Conservation (phyloP, 176 grass and related monocot species). For the Hyparrhenia diplandra region DNA sequence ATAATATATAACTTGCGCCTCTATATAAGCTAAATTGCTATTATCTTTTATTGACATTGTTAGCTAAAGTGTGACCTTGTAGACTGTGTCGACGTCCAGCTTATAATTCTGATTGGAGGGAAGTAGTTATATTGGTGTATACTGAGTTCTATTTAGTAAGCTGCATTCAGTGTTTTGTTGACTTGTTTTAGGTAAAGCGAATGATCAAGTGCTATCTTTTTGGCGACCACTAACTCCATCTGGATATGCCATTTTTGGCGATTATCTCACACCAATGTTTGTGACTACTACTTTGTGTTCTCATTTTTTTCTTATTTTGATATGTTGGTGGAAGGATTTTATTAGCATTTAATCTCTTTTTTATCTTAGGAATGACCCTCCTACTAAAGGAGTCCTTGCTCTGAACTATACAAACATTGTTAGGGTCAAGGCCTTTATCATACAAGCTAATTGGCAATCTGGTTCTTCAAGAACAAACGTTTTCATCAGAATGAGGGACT, state of each 20-base stretch:
- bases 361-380: slow-evolving; percentile 74
- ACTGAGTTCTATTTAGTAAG: slow-evolving; percentile 5
- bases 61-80: background rate
- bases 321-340: slow-evolving; percentile 13
- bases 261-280: slow-evolving; percentile 86
- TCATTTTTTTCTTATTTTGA: slow-evolving; percentile 10
- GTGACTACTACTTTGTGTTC: slow-evolving; percentile 33
- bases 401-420: slow-evolving; percentile 85
- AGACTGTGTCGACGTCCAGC: background rate
- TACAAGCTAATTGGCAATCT: slow-evolving; percentile 85
- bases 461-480: slow-evolving; percentile 28
- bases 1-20: background rate
- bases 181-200: slow-evolving; percentile 53
- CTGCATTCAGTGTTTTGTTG: slow-evolving; percentile 5
- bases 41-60: background rate
- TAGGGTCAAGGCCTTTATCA: slow-evolving; percentile 89
- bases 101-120: background rate
- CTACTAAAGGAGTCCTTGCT: slow-evolving; percentile 88
- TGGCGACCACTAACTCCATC: slow-evolving; percentile 95
- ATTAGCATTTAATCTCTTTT: slow-evolving; percentile 21
- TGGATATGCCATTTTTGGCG: slow-evolving; percentile 91
- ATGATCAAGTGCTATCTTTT: slow-evolving; percentile 76
- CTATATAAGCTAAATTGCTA: background rate
- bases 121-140: slow-evolving; percentile 11
- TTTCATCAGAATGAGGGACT: slow-evolving; percentile 25